phyloP scores from a whole-genome alignment of 768 basidiomycete genomes.

The Auricularia sp. region DNA sequence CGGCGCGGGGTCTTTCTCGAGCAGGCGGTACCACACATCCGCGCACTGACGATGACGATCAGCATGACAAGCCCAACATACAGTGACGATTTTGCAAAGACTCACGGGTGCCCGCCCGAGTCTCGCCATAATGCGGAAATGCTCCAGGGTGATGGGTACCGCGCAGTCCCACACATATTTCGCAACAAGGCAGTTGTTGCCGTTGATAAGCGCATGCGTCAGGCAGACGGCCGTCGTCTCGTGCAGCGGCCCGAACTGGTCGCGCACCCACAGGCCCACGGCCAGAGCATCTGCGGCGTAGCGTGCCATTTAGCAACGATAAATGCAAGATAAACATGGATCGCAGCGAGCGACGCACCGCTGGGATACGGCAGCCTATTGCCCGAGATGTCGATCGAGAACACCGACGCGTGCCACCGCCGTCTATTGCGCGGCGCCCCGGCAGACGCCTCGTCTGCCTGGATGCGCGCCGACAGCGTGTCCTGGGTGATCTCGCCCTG shows the following conservation, averaged over 20 bases:
- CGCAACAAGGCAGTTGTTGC: slow-evolving; percentile 24
- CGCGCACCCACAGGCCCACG: slow-evolving; percentile 53
- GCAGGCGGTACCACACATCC: slow-evolving; percentile 46
- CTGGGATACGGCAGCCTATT: slow-evolving; percentile 49
- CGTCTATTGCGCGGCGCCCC: slow-evolving; percentile 41
- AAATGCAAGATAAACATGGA: neutral
- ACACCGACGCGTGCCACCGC: slow-evolving; percentile 34
- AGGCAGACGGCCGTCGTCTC: slow-evolving; percentile 56
- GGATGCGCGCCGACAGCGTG: slow-evolving; percentile 61
- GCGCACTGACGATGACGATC: neutral
- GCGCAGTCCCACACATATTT: neutral
- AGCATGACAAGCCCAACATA: too few relatives aligned
- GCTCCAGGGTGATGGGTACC: slow-evolving; percentile 66
- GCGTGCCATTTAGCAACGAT: slow-evolving; percentile 6
- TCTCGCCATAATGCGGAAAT: slow-evolving; percentile 64
- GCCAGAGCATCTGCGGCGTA: slow-evolving; percentile 38
- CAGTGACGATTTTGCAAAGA: slow-evolving; percentile 1
- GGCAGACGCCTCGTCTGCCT: slow-evolving; percentile 58
- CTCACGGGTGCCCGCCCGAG: slow-evolving; percentile 54
- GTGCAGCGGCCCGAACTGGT: slow-evolving; percentile 45
- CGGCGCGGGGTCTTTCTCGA: slow-evolving; percentile 51
- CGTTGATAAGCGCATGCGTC: slow-evolving; percentile 65
- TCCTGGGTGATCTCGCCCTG: slow-evolving; percentile 69
- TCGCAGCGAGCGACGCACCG: slow-evolving; percentile 32
- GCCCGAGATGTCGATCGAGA: slow-evolving; percentile 24